phyloP scores from a whole-genome alignment of 192 early-diverging fungal species.

The Coemansia sp. region DNA sequence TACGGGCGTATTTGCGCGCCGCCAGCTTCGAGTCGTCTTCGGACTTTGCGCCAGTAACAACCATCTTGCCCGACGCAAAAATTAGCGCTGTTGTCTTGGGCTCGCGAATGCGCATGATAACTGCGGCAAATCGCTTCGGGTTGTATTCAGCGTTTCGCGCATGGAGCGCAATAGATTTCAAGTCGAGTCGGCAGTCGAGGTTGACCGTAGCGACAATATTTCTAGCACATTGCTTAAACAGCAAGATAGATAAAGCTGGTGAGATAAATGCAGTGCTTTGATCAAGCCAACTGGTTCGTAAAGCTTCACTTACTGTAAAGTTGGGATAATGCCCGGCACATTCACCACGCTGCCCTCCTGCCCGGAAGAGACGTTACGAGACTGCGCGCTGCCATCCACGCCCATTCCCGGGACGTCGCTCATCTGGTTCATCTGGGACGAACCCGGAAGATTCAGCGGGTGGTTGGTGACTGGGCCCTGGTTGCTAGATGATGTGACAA shows the following conservation, averaged over 20 bases:
- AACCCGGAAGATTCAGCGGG: constrained; percentile 24
- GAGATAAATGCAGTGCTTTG: background rate
- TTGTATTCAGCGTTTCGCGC: constrained; percentile 99
- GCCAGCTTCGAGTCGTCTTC: constrained; percentile 98
- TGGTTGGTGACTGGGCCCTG: constrained; percentile 30
- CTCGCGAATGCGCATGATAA: constrained; percentile 99
- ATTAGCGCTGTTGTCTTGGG: constrained; percentile 99
- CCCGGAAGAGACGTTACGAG: background rate
- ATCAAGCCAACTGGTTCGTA: background rate
- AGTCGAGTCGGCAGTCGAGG: constrained; percentile 92
- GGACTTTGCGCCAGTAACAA: constrained; percentile 95
- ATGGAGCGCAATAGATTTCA: constrained; percentile 98
- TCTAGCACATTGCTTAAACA: constrained; percentile 9
- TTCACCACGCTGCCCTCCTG: constrained; percentile 21
- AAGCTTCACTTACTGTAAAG: constrained; percentile 30
- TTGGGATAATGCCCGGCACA: constrained; percentile 52
- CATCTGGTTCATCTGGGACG: constrained; percentile 12
- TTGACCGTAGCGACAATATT: constrained; percentile 99
- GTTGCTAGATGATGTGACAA: constrained; percentile 36
- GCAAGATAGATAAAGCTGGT: constrained; percentile 1
- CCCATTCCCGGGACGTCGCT: background rate
- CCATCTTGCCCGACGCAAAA: constrained; percentile 99
- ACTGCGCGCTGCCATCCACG: background rate
- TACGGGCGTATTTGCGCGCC: constrained; percentile 97
- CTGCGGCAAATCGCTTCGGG: constrained; percentile 99